Base-by-base conservation (phyloP, 2,329 filamentous ascomycete genomes). In the Hypoxylon rubiginosum region DNA sequence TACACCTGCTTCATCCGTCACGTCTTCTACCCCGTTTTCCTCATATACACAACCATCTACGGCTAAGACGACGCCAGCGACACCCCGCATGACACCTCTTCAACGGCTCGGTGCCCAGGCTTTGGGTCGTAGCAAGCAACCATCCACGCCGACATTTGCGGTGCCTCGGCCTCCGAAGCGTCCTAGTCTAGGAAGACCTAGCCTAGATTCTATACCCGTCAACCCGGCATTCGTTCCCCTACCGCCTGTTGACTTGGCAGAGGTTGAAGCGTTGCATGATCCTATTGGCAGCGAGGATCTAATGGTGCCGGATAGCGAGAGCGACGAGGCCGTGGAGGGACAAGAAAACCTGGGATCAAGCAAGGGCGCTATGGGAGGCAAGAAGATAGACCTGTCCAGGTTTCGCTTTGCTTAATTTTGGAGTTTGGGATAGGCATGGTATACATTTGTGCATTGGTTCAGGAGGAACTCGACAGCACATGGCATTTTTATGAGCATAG, bases 151-250 rank as follows among this genome's bases (percentile, higher is more conserved):
- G 0, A 68, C 62, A 2, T 71, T 76, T 53, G 58, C 62, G 11
- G 67, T 62, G 11, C 68, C 69, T 5, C 70, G 71, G 21, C 62
- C 61, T 1, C 71, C 64, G 4, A 74, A 73, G 48, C 67, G 64
- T 8, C 63, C 69, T 1, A 74, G 72, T 43, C 67, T 68, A 10
- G 72, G 70, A 51, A 70, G 74, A 50, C 70, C 60, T 41, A 76
- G 75, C 45, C 69, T 80, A 3, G 74, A 78, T 9, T 77, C 76
- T 7, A 64, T 84, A 2, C 81, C 83, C 0, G 76, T 85, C 39
- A 86, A 89, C 66, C 84, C 86, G 2, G 80, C 85, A 0, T 85
- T 86, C 70, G 80, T 88, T 5, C 85, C 86, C 0, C 77, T 88
- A 8, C 86, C 86, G 1, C 84, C 82, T 61, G 85, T 86, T 2